Percentiles rank a stretch among this genome's conserved stretches.
Evolutionary conservation across 129 eudicot species (phyloP).

Genomic region (Artemisia argyi): DNA sequence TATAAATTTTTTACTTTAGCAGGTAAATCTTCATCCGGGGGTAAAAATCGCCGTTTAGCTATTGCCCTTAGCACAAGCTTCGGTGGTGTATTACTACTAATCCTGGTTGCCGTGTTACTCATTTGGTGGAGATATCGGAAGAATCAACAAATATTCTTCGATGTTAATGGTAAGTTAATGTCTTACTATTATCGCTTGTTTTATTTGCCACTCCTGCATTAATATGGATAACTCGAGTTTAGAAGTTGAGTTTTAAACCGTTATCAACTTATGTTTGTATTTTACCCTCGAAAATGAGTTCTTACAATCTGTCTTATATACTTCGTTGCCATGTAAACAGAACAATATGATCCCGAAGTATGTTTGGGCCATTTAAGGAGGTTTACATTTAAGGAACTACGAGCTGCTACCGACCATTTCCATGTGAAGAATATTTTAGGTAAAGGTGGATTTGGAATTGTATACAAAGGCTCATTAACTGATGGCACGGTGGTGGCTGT

Average conservation of each 20-base stretch:
- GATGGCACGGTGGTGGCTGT: conserved; percentile 91
- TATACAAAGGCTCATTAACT: conserved; percentile 64
- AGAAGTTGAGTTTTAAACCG: no score
- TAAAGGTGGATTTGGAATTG: conserved; percentile 90
- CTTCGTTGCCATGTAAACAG: conserved; percentile 41
- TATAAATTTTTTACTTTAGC: conserved; percentile 12
- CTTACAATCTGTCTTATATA: not conserved
- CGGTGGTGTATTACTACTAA: conserved; percentile 51
- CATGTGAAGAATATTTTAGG: conserved; percentile 73
- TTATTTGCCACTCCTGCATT: no score
- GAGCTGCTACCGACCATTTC: conserved; percentile 89
- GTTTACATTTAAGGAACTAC: conserved; percentile 77
- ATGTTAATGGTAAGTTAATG: conserved; percentile 68
- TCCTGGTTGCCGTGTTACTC: conserved; percentile 44
- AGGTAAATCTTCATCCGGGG: conserved; percentile 55
- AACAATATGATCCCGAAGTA: conserved; percentile 93
- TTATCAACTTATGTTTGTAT: no score
- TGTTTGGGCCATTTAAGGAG: conserved; percentile 80
- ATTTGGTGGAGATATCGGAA: conserved; percentile 87
- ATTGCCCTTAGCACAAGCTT: conserved; percentile 78
- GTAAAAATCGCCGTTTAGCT: conserved; percentile 60
- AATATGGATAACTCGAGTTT: no score
- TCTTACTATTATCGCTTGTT: not conserved
- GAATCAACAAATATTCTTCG: conserved; percentile 91
- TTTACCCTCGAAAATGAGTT: not conserved